Conservation (phyloP, 129 eudicot genomes). For the Saussurea involucrata region DNA sequence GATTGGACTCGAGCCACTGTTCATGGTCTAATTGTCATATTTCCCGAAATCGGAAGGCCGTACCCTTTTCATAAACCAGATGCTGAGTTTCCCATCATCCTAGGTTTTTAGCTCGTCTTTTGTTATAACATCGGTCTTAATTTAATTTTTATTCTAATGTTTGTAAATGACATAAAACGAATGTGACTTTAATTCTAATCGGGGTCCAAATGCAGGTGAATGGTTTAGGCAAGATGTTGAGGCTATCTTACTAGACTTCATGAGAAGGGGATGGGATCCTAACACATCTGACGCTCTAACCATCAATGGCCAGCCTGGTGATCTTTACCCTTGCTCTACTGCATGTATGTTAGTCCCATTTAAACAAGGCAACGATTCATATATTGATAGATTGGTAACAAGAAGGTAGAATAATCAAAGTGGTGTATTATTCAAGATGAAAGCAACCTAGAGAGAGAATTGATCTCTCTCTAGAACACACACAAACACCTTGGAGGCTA, state of each 20-base stretch:
- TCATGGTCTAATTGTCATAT: constrained; percentile 46
- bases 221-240: constrained; percentile 49
- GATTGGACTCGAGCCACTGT: constrained; percentile 68
- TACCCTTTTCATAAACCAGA: constrained; percentile 53
- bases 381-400: too few species aligned
- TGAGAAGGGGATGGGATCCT: constrained; percentile 45
- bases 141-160: too few species aligned
- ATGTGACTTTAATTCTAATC: neutral
- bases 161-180: neutral
- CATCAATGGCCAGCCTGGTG: constrained; percentile 64
- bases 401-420: too few species aligned
- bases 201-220: constrained; percentile 30
- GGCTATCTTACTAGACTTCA: constrained; percentile 18
- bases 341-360: too few species aligned
- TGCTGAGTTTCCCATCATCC: constrained; percentile 41
- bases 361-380: too few species aligned
- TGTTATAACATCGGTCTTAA: neutral
- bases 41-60: constrained; percentile 27
- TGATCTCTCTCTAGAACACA: too few species aligned
- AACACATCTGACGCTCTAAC: constrained; percentile 44
- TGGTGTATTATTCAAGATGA: too few species aligned
- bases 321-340: constrained; percentile 43
- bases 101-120: constrained; percentile 15
- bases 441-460: too few species aligned
- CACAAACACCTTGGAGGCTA: too few species aligned